Evolutionary conservation across 2,329 filamentous ascomycete species (phyloP).

Genomic region (Colletotrichum sp.): DNA sequence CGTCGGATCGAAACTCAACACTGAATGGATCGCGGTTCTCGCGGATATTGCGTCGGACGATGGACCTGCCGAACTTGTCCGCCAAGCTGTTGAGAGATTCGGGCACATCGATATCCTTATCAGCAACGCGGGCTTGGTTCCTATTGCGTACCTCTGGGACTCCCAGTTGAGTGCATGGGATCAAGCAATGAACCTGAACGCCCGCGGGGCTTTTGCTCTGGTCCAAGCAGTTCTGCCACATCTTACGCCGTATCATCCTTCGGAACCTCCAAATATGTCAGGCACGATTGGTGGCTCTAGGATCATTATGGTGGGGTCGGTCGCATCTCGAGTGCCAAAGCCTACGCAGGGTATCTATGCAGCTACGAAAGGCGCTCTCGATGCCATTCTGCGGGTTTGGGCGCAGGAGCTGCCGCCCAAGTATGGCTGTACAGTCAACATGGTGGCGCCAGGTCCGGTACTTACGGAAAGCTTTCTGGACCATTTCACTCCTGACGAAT

Average conservation of each 20-base stretch:
- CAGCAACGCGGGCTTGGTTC: slow-evolving; percentile 37
- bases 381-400: slow-evolving; percentile 49
- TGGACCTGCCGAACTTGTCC: slow-evolving; percentile 39
- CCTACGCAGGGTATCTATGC: slow-evolving; percentile 50
- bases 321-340: slow-evolving; percentile 37
- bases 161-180: slow-evolving; percentile 42
- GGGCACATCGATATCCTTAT: slow-evolving; percentile 43
- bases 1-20: background rate
- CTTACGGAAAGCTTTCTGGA: slow-evolving; percentile 39
- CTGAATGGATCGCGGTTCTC: slow-evolving; percentile 38
- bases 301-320: slow-evolving; percentile 48
- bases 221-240: slow-evolving; percentile 42
- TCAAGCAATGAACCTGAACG: slow-evolving; percentile 44
- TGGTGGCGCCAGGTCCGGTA: slow-evolving; percentile 47
- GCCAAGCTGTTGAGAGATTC: slow-evolving; percentile 36
- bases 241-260: slow-evolving; percentile 28
- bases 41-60: slow-evolving; percentile 44
- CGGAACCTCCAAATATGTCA: background rate
- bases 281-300: slow-evolving; percentile 28
- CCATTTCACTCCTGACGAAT: slow-evolving; percentile 31
- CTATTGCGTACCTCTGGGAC: slow-evolving; percentile 39
- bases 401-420: slow-evolving; percentile 47
- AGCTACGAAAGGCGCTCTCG: slow-evolving; percentile 53
- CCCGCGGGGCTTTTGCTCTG: slow-evolving; percentile 44
- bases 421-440: slow-evolving; percentile 51